Base-by-base conservation (phyloP, 23 red algal species). In the Gracilaria gracilis region DNA sequence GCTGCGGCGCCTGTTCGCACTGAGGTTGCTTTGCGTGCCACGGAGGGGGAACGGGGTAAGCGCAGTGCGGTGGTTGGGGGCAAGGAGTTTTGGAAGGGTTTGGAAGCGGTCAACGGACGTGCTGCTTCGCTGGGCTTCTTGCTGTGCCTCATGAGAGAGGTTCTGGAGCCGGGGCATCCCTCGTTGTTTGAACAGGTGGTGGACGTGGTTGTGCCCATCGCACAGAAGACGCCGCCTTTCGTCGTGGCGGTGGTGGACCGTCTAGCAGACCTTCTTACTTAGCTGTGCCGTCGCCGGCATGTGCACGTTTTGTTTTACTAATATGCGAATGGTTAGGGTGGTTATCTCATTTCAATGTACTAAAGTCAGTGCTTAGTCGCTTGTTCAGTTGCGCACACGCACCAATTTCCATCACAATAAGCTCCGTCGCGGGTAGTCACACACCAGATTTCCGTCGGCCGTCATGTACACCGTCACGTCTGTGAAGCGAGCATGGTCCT, bases 201-300 rank as follows among this genome's bases (percentile, higher is more conserved):
- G 14, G 87, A 91, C 35, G 87, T 91, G 13, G 57, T 91, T 27
- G 87, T 91, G 19, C 87, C 87, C 7, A 91, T 91, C 61, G 87
- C 87, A 17, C 73, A 80, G 58, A 80, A 82, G 57, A 81, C 87
- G 39, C 87, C 87, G 24, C 87, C 87, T 8, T 91, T 91, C 57
- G 54, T 91, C 11, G 87, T 91, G 19, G 87, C 87, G 20, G 76
- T 91, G 14, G 72, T 70, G 31, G 87, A 91, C 46, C 57, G 87
- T 33, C 38, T 91, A 0, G 87, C 69, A 27, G 87, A 91, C 44
- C 62, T 91, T 50, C 61, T 91, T 36, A 81, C 76, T 23, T 91
- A 62, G 72, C 42, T 27, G n/a, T n/a, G n/a, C n/a, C n/a, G n/a
- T n/a, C n/a, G n/a, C n/a, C n/a, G n/a, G n/a, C n/a, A n/a, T n/a